Percentiles rank a stretch among this genome's conserved stretches.
phyloP scores from a whole-genome alignment of 2,329 filamentous ascomycete genomes.

The Cladobotryum protrusum region DNA sequence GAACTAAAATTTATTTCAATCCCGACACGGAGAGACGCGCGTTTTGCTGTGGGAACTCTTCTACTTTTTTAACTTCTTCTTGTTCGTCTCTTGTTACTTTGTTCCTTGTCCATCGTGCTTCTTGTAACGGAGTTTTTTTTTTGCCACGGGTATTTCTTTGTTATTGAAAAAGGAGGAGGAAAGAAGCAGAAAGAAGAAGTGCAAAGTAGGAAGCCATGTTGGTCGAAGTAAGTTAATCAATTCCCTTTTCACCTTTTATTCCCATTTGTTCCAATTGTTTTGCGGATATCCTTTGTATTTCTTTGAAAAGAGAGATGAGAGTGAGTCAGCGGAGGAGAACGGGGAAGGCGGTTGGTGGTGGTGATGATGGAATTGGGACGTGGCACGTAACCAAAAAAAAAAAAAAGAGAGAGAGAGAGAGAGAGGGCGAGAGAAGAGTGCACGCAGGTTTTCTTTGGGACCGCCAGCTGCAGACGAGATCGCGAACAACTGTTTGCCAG shows the following conservation, averaged over 20 bases:
- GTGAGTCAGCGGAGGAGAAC: too few species aligned
- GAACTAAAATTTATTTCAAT: not conserved
- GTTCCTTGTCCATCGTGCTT: not conserved
- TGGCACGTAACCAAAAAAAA: not conserved
- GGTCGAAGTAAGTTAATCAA: conserved; percentile 29
- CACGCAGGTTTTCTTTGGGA: not conserved
- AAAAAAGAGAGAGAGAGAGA: not conserved
- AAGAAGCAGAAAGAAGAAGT: conserved; percentile 5
- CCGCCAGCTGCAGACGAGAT: conserved; percentile 8
- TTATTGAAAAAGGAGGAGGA: conserved; percentile 2
- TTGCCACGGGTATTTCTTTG: conserved; percentile 10
- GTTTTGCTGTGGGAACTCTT: not conserved
- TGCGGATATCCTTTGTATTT: not conserved
- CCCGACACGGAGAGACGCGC: not conserved
- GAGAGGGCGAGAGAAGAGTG: not conserved
- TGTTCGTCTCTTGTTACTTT: not conserved
- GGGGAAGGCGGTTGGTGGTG: too few species aligned
- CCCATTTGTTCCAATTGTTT: not conserved
- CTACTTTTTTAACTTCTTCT: not conserved
- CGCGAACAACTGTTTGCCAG: conserved; percentile 6
- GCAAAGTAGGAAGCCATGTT: conserved; percentile 22
- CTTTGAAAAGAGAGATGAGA: too few species aligned
- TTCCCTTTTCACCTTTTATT: not conserved
- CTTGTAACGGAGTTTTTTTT: not conserved
- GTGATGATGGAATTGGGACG: not conserved